Conservation (phyloP, 176 grass and related monocot genomes). For the Areca catechu region DNA sequence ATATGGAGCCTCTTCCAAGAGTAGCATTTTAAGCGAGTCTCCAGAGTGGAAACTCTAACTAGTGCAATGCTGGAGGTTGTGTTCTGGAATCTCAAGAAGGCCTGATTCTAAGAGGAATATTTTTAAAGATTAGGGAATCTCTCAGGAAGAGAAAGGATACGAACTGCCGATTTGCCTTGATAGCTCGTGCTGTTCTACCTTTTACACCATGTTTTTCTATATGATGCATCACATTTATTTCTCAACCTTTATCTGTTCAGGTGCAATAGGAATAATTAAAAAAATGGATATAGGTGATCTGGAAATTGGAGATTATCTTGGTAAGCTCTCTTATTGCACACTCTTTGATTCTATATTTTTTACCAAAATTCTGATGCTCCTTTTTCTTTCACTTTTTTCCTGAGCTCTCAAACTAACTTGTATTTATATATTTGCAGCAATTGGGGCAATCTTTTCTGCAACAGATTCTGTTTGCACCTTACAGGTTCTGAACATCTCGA, state of each 20-base stretch:
- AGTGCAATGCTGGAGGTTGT: too few relatives aligned
- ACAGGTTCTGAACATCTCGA: conserved; percentile 27
- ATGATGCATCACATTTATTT: background rate
- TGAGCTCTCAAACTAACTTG: background rate
- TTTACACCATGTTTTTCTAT: too few relatives aligned
- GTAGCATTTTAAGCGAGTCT: too few relatives aligned
- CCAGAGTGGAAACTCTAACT: too few relatives aligned
- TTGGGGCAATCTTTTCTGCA: conserved; percentile 92
- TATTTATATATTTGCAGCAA: conserved; percentile 43
- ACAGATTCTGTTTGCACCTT: conserved; percentile 97
- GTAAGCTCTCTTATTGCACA: conserved; percentile 24
- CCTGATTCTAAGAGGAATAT: too few relatives aligned
- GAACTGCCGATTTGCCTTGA: too few relatives aligned
- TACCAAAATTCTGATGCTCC: background rate
- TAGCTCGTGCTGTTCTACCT: too few relatives aligned
- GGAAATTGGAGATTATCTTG: conserved; percentile 81
- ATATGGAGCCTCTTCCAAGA: too few relatives aligned
- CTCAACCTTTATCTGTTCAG: conserved; percentile 16
- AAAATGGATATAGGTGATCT: conserved; percentile 61
- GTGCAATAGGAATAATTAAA: conserved; percentile 53
- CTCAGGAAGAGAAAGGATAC: too few relatives aligned
- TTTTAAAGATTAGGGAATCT: too few relatives aligned
- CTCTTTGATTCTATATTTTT: background rate
- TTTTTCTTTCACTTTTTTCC: conserved; percentile 12
- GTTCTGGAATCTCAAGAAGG: too few relatives aligned